These are phyloP conservation scores for Debaryomyces robertsiae DNA, from an alignment of 1,139 yeast genomes.

Conservation along the genomic window DNA sequence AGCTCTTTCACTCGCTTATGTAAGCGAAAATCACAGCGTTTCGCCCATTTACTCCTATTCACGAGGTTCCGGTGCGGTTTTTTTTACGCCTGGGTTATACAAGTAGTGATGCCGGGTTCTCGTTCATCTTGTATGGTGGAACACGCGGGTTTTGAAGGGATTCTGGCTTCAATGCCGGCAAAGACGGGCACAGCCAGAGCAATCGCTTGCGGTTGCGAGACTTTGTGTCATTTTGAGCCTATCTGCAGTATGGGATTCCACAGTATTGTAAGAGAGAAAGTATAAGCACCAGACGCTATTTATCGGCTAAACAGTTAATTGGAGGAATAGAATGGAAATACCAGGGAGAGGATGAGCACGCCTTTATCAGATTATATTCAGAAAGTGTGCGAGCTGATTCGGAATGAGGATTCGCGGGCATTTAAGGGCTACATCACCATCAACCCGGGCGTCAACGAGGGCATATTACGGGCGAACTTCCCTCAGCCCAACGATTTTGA, in stretches of 20 bases:
- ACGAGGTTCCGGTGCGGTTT: no score
- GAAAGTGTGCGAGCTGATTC: constrained; percentile 22
- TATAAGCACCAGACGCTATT: no score
- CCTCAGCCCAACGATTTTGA: constrained; percentile 46
- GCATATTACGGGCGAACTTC: constrained; percentile 30
- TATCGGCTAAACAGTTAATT: no score
- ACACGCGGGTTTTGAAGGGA: no score
- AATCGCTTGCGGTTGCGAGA: neutral
- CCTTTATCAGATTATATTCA: constrained; percentile 23
- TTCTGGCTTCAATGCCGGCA: no score
- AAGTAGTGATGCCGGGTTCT: no score
- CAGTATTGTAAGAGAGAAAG: no score
- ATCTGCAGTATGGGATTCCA: constrained; percentile 2
- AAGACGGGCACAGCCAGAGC: no score
- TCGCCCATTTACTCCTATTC: constrained; percentile 5
- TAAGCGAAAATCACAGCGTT: neutral
- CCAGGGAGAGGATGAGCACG: constrained; percentile 10
- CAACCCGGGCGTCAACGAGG: constrained; percentile 35
- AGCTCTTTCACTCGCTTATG: constrained; percentile 4
- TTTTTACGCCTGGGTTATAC: no score
- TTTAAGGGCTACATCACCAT: constrained; percentile 35
- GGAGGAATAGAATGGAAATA: no score
- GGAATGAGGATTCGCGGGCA: constrained; percentile 21
- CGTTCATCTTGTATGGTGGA: no score
- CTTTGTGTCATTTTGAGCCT: neutral